Evolutionary conservation across 306 rosid species (phyloP).

Genomic region (Prosopis cineraria): DNA sequence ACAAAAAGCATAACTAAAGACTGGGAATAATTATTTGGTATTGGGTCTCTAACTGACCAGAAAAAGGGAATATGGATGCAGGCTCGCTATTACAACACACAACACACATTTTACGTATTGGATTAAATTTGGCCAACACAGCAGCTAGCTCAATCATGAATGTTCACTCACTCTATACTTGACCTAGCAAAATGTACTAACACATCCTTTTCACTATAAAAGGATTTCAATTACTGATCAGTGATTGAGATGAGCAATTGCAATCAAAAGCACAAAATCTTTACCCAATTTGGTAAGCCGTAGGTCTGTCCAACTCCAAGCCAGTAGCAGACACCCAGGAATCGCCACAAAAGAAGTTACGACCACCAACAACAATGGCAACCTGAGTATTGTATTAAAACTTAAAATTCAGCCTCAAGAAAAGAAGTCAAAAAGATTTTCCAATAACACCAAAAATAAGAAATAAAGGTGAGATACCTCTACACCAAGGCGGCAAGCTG

Average conservation of each 20-base stretch:
- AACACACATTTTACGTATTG: not conserved
- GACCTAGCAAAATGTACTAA: not conserved
- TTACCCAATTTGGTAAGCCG: constrained; percentile 50
- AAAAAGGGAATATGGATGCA: not conserved
- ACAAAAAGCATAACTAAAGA: not conserved
- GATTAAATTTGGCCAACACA: not conserved
- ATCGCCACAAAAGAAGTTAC: constrained; percentile 48
- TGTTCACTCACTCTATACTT: not conserved
- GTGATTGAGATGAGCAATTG: not conserved
- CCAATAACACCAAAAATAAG: not conserved
- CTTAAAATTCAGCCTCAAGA: constrained; percentile 7
- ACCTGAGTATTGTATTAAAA: constrained; percentile 31
- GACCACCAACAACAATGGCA: constrained; percentile 49
- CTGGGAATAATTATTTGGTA: not conserved
- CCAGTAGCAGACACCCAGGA: constrained; percentile 47
- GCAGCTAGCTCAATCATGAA: not conserved
- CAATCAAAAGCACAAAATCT: constrained; percentile 9
- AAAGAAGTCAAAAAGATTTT: not conserved
- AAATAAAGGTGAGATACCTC: constrained; percentile 34
- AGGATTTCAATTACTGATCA: not conserved
- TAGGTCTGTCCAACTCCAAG: constrained; percentile 41
- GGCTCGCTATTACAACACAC: not conserved
- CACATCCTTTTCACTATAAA: not conserved
- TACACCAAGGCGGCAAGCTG: constrained; percentile 46
- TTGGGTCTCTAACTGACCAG: not conserved